These are phyloP conservation scores for Chalara sp. DNA, from an alignment of 2,329 filamentous ascomycete genomes.

Conservation along the genomic window DNA sequence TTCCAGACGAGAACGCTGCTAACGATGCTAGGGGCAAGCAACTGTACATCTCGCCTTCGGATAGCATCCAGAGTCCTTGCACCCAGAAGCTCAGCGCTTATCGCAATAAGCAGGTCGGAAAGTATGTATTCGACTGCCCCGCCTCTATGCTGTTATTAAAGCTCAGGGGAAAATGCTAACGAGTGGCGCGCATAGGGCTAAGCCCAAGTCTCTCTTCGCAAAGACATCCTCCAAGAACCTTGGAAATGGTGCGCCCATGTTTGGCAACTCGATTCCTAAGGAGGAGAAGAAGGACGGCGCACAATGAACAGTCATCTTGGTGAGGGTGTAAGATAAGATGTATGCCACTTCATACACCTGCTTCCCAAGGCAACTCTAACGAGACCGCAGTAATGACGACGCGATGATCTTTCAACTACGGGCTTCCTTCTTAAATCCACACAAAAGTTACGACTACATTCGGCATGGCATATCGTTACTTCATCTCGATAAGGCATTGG, in stretches of 20 bases:
- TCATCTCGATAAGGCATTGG: constrained; percentile 4
- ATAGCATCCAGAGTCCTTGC: constrained; percentile 82
- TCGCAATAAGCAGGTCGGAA: constrained; percentile 72
- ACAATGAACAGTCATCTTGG: constrained; percentile 3
- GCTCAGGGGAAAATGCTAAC: constrained; percentile 20
- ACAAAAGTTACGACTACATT: background rate
- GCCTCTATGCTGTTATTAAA: background rate
- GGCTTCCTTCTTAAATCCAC: no score
- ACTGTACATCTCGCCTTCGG: constrained; percentile 72
- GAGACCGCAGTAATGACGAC: no score
- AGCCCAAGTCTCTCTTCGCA: constrained; percentile 63
- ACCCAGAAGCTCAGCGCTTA: constrained; percentile 75
- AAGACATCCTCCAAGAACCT: constrained; percentile 59
- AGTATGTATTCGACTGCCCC: constrained; percentile 44
- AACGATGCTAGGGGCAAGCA: constrained; percentile 18
- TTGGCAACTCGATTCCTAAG: constrained; percentile 16
- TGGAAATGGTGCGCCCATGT: constrained; percentile 15
- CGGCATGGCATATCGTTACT: constrained; percentile 4
- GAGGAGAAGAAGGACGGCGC: constrained; percentile 9
- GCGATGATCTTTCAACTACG: no score
- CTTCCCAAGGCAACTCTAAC: no score
- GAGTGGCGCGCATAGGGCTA: constrained; percentile 38
- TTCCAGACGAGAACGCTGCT: no score
- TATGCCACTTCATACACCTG: no score
- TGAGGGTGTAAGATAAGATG: background rate